A percentile compares a stretch with the other conserved stretches of the same genome.
Evolutionary conservation across 306 rosid species (phyloP).

Genomic region (Lathyrus sativus): DNA sequence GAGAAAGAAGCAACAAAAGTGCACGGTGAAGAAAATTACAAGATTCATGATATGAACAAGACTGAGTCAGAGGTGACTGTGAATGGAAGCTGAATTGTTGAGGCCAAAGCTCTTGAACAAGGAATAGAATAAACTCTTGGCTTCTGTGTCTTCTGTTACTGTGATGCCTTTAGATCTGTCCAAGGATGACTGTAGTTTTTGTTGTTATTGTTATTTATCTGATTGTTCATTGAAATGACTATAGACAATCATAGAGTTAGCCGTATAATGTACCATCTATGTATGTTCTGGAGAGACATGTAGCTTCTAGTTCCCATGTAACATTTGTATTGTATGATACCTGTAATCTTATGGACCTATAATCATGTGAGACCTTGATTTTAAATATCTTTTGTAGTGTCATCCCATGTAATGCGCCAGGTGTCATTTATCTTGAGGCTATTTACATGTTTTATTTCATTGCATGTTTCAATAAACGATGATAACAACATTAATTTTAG

Average conservation of each 20-base stretch:
- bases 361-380: constrained; percentile 41
- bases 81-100: constrained; percentile 54
- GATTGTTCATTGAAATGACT: constrained; percentile 64
- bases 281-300: constrained; percentile 52
- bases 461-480: not conserved
- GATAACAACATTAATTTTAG: not conserved
- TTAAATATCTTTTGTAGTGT: constrained; percentile 4
- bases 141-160: constrained; percentile 44
- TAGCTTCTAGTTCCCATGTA: constrained; percentile 56
- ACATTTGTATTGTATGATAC: constrained; percentile 56
- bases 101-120: constrained; percentile 44
- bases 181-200: constrained; percentile 55
- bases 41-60: constrained; percentile 45
- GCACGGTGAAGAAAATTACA: constrained; percentile 46
- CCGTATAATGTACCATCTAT: constrained; percentile 54
- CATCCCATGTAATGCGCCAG: not conserved
- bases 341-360: constrained; percentile 55
- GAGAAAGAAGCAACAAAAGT: constrained; percentile 49
- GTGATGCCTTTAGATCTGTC: constrained; percentile 58
- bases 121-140: constrained; percentile 38
- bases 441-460: not conserved
- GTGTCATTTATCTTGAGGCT: not conserved
- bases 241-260: constrained; percentile 65
- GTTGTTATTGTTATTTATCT: constrained; percentile 52
- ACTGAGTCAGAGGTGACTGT: constrained; percentile 51